Evolutionary conservation across 768 basidiomycete species (phyloP), one percentile per base, ranked within the genome.

Genomic region (Russula foetens): DNA sequence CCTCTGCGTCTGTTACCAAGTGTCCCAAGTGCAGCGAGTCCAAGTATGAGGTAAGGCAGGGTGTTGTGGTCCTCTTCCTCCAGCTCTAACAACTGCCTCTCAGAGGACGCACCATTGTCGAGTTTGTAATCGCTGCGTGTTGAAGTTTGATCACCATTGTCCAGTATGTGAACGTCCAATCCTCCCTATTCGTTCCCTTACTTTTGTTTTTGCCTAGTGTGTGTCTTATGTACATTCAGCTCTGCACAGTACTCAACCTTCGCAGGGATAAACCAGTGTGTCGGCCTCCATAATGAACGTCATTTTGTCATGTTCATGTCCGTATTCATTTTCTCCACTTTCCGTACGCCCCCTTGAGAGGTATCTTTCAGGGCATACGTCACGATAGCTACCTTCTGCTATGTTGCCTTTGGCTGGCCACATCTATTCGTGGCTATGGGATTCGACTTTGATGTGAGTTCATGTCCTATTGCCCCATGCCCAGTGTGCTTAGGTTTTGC

Each of bases 231-330:
- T 57, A 21, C 21, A 38, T 39, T 28, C 35, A 33, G 7, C 29
- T 21, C 29, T 29, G 23, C 28, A 38, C 55, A 35, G 19, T 50
- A 60, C 26, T 52, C 55, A 23, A 56, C 43, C n/a, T 29, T 38
- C 45, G 7, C 69, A 94, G 92, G 94, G 94, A 84, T 98, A 52
- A 98, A 98, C 72, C 92, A 93, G 82, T 98, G 96, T 70, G 96
- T 99, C 46, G 96, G 96, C 12, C 72, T 98, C 7, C 79, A 96
- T 70, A 99, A 98, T 67, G 95, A 98, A 70, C 85, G 96, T 0
- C 93, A 98, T 74, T 99, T 99, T 67, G 81, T 96, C 41, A 75
- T 98, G 49, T 99, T 98, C 80, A 88, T 98, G 92, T 91, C 63
- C 57, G 86, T 74, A 7, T 35, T 43, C 19, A 50, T 55, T 39